Evolutionary conservation across 805 yeast genomes (phyloP).

Genomic region (Peterozyma xylosa): DNA sequence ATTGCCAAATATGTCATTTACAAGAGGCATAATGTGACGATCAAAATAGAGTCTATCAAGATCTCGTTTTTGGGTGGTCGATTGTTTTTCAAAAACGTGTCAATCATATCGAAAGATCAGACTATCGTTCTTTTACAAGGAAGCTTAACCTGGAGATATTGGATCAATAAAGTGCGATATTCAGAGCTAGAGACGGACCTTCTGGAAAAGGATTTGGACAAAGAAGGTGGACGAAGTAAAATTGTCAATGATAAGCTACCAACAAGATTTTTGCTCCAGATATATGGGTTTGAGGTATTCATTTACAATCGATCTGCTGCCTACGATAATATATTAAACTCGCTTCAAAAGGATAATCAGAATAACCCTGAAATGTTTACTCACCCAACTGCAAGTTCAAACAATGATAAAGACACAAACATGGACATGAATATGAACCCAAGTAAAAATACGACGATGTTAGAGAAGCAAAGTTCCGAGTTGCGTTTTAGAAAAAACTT

Average conservation of each 20-base stretch:
- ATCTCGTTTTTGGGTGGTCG: slow-evolving; percentile 81
- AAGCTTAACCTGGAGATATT: slow-evolving; percentile 83
- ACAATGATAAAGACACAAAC: neutral
- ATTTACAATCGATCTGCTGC: slow-evolving; percentile 75
- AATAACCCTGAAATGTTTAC: no score
- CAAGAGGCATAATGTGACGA: slow-evolving; percentile 48
- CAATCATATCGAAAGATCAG: slow-evolving; percentile 66
- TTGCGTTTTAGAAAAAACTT: no score
- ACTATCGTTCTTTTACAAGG: slow-evolving; percentile 67
- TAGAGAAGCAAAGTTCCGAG: no score
- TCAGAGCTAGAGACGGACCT: slow-evolving; percentile 23
- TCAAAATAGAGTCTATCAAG: slow-evolving; percentile 68
- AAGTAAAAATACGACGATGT: neutral
- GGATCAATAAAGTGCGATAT: slow-evolving; percentile 50
- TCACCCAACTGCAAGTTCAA: slow-evolving; percentile 1
- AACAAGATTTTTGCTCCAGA: slow-evolving; percentile 44
- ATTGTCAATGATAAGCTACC: slow-evolving; percentile 42
- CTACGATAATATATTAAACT: slow-evolving; percentile 55
- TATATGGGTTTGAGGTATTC: slow-evolving; percentile 79
- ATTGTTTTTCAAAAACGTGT: slow-evolving; percentile 66
- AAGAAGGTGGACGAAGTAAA: slow-evolving; percentile 11
- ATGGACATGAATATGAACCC: neutral
- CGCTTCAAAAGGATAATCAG: slow-evolving; percentile 3
- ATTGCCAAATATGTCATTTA: slow-evolving; percentile 49
- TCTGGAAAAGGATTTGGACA: slow-evolving; percentile 13